Base-by-base conservation (phyloP, 371 early-diverging fungal genomes). In the Mucor plumbeus region DNA sequence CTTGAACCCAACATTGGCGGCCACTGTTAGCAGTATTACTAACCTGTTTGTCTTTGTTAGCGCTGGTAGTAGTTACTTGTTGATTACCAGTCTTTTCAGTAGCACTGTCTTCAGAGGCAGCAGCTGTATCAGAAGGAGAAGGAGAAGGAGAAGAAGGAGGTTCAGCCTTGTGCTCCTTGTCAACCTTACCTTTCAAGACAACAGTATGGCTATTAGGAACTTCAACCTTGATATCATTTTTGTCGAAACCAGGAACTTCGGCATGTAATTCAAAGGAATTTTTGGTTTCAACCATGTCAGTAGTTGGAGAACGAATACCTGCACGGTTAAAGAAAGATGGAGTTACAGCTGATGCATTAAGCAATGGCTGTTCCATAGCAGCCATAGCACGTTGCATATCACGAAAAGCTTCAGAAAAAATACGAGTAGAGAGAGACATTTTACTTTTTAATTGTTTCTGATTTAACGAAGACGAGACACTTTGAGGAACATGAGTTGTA, bases 221-320 rank as follows among this genome's bases (percentile, higher is more conserved):
- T 54, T 80, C 72, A 43, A 80, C 71, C n/a, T 76, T 64, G 47
- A 80, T 66, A 48, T 78, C 68, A 11, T 78, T 67, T 66, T 80
- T 80, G n/a, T 70, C 70, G 41, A 68, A 59, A 11, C 81, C 81
- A 57, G 81, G 81, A 5, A 80, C 44, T 47, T 80, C 78, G 11
- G 81, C 74, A 19, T 72, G 71, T 4, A 80, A 40, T 44, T 74
- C 72, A 64, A 72, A 80, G 13, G 19, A 53, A 10, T 64, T 60
- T 3, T 48, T 39, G 6, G 69, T 74, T 61, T 80, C 81, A 14
- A 55, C 38, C 50, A 78, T 57, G 61, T 77, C 74, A 4, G 76
- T 72, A 15, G 72, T 63, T 19, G 79, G 79, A 58, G 66, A 69
- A 14, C 64, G 44, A 56, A 26, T 1, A 59, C 9, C 36, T 15